Conservation (phyloP, 1,139 yeast genomes). For the Suhomyces taliae region DNA sequence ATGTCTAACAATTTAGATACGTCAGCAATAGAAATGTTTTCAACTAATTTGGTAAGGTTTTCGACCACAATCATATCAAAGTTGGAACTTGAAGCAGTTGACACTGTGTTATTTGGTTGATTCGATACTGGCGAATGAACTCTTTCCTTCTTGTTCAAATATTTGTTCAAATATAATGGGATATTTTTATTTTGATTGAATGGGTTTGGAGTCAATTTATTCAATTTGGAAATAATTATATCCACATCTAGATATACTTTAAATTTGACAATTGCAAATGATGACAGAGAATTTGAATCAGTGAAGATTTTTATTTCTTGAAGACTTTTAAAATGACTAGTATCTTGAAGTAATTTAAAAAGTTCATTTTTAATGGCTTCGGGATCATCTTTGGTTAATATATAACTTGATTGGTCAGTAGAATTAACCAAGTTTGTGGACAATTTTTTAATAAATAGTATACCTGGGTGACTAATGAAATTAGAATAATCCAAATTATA, state of each 20-base stretch:
- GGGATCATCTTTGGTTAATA: slow-evolving; percentile 9
- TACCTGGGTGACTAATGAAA: slow-evolving; percentile 65
- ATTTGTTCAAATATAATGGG: slow-evolving; percentile 17
- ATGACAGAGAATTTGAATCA: slow-evolving; percentile 3
- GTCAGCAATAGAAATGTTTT: background rate
- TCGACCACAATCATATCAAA: slow-evolving; percentile 46
- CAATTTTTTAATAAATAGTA: slow-evolving; percentile 55
- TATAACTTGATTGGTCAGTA: slow-evolving; percentile 3
- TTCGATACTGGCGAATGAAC: background rate
- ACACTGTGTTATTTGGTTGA: background rate
- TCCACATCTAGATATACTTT: slow-evolving; percentile 41
- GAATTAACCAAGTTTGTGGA: slow-evolving; percentile 19
- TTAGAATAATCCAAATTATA: slow-evolving; percentile 28
- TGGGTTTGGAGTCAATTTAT: slow-evolving; percentile 25
- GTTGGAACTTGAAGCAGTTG: slow-evolving; percentile 2
- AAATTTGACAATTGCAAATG: slow-evolving; percentile 39
- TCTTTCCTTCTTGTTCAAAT: slow-evolving; percentile 22
- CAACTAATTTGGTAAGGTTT: slow-evolving; percentile 37
- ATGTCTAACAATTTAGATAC: slow-evolving; percentile 18
- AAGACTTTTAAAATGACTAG: slow-evolving; percentile 29
- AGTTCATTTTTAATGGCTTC: slow-evolving; percentile 16
- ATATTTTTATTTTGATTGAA: slow-evolving; percentile 30
- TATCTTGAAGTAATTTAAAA: slow-evolving; percentile 25
- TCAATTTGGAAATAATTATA: slow-evolving; percentile 23
- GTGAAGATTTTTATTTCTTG: slow-evolving; percentile 29